Base-by-base conservation (phyloP, 331 rosid genomes). In the Spiraea crenata region DNA sequence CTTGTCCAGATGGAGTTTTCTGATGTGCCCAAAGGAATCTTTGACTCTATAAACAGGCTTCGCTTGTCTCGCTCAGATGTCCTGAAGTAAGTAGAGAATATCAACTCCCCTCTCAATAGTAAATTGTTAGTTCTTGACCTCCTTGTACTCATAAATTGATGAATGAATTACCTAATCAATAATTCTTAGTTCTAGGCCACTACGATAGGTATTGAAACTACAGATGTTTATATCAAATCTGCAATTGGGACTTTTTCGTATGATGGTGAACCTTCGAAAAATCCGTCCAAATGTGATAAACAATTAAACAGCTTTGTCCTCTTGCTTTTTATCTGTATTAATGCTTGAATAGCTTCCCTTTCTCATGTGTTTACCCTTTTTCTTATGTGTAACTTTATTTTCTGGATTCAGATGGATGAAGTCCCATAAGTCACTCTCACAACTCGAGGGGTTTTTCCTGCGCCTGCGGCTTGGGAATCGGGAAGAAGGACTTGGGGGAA, bases 401-500 rank as follows among this genome's bases (percentile, higher is more conserved):
- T 76, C 44, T 35, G 49, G 41, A 63, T 67, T 66, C 88, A 91
- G 99, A 83, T 91, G 91, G 89, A 87, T 83, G 80, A 79, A 75
- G 66, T 79, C 88, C 70, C 73, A 55, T 45, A 73, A 54, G 63
- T 65, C 95, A n/a, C 72, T 82, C 45, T 80, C 87, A 47, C 77
- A 77, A 49, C 92, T 93, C 4, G 88, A 87, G 35, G 99, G 97
- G 31, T 83, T 91, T 68, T 93, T 80, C 91, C 83, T 93, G 85
- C 95, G 97, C 17, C 74, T 93, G 77, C 82, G 95, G 90, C 89
- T 93, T 17, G 91, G 99, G 80, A 89, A 89, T 80, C 83, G 89
- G 91, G 90, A 91, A 89, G 90, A 83, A 80, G 97, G 91, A 35
- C 81, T 76, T n/a, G 90, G 90, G 38, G 88, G 96, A 77, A 83